Evolutionary conservation across 768 basidiomycete genomes (phyloP).

Genomic region (Leccinellum rugosiceps): DNA sequence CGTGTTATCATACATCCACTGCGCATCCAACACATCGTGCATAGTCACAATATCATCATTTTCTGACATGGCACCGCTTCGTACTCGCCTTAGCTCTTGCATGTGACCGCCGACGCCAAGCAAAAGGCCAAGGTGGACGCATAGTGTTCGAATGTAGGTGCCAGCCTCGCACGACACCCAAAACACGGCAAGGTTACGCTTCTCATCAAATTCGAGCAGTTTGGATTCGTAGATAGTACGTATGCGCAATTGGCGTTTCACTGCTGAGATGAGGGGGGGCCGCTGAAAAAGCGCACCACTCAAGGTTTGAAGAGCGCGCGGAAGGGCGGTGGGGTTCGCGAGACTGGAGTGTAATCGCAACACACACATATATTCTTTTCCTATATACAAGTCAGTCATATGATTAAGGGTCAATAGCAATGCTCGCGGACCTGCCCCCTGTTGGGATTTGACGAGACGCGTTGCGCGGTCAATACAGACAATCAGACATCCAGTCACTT

Average conservation of each 20-base stretch:
- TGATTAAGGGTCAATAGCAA: not conserved
- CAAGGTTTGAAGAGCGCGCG: slow-evolving; percentile 92
- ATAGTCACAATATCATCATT: slow-evolving; percentile 98
- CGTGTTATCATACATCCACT: slow-evolving; percentile 97
- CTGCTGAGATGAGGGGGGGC: slow-evolving; percentile 97
- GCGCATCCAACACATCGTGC: slow-evolving; percentile 99
- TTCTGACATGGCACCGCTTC: slow-evolving; percentile 95
- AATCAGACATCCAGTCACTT: slow-evolving; percentile 97
- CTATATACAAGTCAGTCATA: slow-evolving; percentile 34
- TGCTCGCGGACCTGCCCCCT: slow-evolving; percentile 80
- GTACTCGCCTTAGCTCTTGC: slow-evolving; percentile 94
- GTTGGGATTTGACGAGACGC: slow-evolving; percentile 95
- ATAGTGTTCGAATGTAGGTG: slow-evolving; percentile 93
- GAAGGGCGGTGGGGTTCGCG: slow-evolving; percentile 78
- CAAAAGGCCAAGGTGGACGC: slow-evolving; percentile 92
- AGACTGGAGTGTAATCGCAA: slow-evolving; percentile 86
- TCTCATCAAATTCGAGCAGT: slow-evolving; percentile 94
- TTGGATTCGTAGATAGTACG: slow-evolving; percentile 97
- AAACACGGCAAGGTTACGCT: slow-evolving; percentile 94
- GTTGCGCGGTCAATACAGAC: slow-evolving; percentile 99
- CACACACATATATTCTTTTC: slow-evolving; percentile 98
- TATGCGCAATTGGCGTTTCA: slow-evolving; percentile 96
- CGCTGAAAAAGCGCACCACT: slow-evolving; percentile 99
- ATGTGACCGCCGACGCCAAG: slow-evolving; percentile 99
- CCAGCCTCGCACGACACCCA: slow-evolving; percentile 99